Evolutionary conservation across 352 stramenopile species (phyloP).

Genomic region (Phytophthora palmivora): DNA sequence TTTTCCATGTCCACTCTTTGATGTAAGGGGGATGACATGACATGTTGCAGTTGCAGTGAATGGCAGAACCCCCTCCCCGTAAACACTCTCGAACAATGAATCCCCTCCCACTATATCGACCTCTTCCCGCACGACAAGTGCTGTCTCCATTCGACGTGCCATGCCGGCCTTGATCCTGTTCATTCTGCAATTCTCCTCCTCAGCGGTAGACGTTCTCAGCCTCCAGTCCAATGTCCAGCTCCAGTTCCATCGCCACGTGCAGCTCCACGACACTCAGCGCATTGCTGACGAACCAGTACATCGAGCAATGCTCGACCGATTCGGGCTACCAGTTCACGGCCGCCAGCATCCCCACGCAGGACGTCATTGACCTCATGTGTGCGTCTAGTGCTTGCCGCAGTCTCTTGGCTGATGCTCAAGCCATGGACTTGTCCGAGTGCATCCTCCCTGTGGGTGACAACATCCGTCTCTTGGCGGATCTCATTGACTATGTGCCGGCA

Average conservation of each 20-base stretch:
- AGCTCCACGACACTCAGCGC: slow-evolving; percentile 10
- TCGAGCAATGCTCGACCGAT: slow-evolving; percentile 34
- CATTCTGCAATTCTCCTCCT: slow-evolving; percentile 47
- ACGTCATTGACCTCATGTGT: slow-evolving; percentile 42
- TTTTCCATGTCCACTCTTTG: slow-evolving; percentile 16
- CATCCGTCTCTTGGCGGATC: slow-evolving; percentile 41
- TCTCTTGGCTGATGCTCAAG: slow-evolving; percentile 27
- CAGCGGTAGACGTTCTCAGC: slow-evolving; percentile 24
- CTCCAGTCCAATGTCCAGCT: slow-evolving; percentile 22
- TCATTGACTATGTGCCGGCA: slow-evolving; percentile 39
- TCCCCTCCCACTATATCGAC: slow-evolving; percentile 1
- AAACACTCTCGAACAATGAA: slow-evolving; percentile 8
- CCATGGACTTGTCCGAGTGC: slow-evolving; percentile 38
- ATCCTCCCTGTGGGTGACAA: slow-evolving; percentile 42
- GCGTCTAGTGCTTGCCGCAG: slow-evolving; percentile 26
- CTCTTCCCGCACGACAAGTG: slow-evolving; percentile 4
- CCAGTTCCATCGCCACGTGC: slow-evolving; percentile 25
- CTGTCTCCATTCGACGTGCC: slow-evolving; percentile 10
- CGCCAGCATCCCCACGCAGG: slow-evolving; percentile 30
- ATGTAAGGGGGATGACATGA: slow-evolving; percentile 15
- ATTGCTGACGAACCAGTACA: slow-evolving; percentile 39
- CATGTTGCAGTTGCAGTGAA: slow-evolving; percentile 20
- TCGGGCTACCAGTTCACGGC: slow-evolving; percentile 44
- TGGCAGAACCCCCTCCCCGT: too few species aligned
- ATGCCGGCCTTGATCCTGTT: too few species aligned